Evolutionary conservation across 2,329 filamentous ascomycete genomes (phyloP), one percentile per base, ranked within the genome.

Genomic region (Xylariaceae sp.): DNA sequence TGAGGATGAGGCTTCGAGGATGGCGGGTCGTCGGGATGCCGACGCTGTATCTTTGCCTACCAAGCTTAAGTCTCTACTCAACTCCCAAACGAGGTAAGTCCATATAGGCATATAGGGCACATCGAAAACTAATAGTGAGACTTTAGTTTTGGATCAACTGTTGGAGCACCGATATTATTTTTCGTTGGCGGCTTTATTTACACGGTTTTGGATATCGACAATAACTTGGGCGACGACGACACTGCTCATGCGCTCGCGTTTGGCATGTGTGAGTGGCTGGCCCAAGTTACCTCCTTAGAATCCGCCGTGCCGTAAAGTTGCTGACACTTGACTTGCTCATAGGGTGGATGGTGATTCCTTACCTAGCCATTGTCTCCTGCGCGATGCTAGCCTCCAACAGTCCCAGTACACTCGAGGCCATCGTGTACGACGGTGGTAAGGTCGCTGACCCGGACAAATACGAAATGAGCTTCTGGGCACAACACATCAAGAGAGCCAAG

Each of bases 281-380:
- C 23, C 20, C 32, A n/a, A 2, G 7, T 37, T 14, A 37, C 32
- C 32, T 37, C 32, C 6, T 7, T 7, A 37, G 14, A 5, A 29
- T 6, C 26, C 26, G 26, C 26, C 26, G 26, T 10, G 6, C 26
- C 14, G 26, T 20, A 45, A 7, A 14, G 29, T 6, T 20, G 19
- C 20, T 40, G 21, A 9, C 23, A 32, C n/a, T 23, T 26, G 19
- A 49, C 3, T 29, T n/a, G n/a, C n/a, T 29, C 23, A 49, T 21
- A 70, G 70, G 70, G 70, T 72, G 69, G 69, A 71, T 71, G 69
- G 67, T 70, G 9, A 69, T 72, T 40, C 69, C 70, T 1, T 67
- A 69, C 23, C 64, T 71, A 2, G 70, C 70, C 41, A 71, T 71
- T 7, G 62, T 71, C 1, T 67, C 70, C 2, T 70, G 68, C 46